Evolutionary conservation across 2,329 filamentous ascomycete genomes (phyloP).

Genomic region (Sporothrix protearum): DNA sequence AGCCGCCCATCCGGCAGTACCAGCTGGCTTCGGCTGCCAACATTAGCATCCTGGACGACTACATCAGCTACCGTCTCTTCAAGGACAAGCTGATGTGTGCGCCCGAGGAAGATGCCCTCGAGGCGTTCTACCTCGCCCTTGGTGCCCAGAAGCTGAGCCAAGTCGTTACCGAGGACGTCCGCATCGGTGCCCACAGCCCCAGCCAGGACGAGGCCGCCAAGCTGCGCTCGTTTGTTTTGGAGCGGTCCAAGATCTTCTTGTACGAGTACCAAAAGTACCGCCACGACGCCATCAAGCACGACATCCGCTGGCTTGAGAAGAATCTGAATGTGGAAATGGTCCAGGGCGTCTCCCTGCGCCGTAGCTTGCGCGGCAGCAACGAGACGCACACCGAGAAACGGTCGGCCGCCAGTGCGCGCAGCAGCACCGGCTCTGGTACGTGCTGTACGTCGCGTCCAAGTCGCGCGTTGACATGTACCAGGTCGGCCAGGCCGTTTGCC

Average conservation of each 20-base stretch:
- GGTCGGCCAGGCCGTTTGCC: conserved; percentile 81
- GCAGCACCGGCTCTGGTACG: conserved; percentile 48
- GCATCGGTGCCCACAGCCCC: conserved; percentile 61
- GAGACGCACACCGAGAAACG: conserved; percentile 70
- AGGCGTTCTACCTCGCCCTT: conserved; percentile 78
- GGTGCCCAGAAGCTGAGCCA: conserved; percentile 73
- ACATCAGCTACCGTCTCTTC: conserved; percentile 84
- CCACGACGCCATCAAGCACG: conserved; percentile 75
- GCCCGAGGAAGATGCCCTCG: conserved; percentile 82
- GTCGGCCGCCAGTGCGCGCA: conserved; percentile 63
- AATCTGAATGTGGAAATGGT: conserved; percentile 76
- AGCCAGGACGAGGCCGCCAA: conserved; percentile 55
- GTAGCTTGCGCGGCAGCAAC: conserved; percentile 65
- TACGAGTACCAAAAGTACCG: conserved; percentile 70
- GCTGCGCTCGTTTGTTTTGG: conserved; percentile 76
- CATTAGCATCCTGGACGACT: conserved; percentile 81
- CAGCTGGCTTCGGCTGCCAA: conserved; percentile 68
- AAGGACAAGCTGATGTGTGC: conserved; percentile 79
- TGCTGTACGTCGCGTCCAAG: conserved; percentile 71
- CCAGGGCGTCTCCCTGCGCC: conserved; percentile 70
- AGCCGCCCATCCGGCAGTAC: conserved; percentile 69
- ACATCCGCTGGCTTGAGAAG: conserved; percentile 85
- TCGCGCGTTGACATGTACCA: conserved; percentile 76
- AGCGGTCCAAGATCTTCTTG: conserved; percentile 84
- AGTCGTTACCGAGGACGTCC: conserved; percentile 73